Base-by-base conservation (phyloP, 2,329 filamentous ascomycete species). In the Cercospora beticola region DNA sequence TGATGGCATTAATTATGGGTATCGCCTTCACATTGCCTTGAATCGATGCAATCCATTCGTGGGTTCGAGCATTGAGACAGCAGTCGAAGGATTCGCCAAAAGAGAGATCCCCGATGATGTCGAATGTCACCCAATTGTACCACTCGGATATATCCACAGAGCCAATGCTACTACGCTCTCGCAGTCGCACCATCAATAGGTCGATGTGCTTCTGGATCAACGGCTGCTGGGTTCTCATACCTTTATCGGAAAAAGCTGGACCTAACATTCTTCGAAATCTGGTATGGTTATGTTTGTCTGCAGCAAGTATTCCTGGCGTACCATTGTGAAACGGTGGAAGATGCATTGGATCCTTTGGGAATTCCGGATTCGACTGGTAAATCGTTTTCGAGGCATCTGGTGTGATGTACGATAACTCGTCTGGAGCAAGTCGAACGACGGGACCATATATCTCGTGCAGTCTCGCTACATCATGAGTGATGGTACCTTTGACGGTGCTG, bases 381-480 rank as follows among this genome's bases (percentile, higher is more conserved):
- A 43, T 28, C 21, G 26, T 16, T 31, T 16, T 31, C 56, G 26
- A 31, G 7, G 28, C 31, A 56, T 65, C 62, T 31, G 62, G 33
- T 1, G 36, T 46, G 7, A 61, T 60, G 36, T 33, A 43, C 8
- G 33, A 43, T 5, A 43, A 12, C 14, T 49, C 33, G 43, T 62
- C 21, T 2, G 59, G 59, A 14, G 59, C 40, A 4, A 61, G 26
- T 16, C 46, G 59, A 1, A 46, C 40, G 3, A 33, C 40, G 4
- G 57, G 58, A 1, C 92, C 92, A 79, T 92, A 84, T 73, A 91
- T 85, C 12, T 84, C 83, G 76, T 94, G 92, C 0, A 94, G 82
- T 56, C 33, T 26, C 4, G 52, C 57, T 21, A 31, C 28, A 18
- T 33, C 31, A 6, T 64, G 33, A 6, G 56, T 21, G 5, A 58